These are phyloP conservation scores for Gracilaria gracilis DNA, from an alignment of 23 red algal species.

Conservation along the genomic window DNA sequence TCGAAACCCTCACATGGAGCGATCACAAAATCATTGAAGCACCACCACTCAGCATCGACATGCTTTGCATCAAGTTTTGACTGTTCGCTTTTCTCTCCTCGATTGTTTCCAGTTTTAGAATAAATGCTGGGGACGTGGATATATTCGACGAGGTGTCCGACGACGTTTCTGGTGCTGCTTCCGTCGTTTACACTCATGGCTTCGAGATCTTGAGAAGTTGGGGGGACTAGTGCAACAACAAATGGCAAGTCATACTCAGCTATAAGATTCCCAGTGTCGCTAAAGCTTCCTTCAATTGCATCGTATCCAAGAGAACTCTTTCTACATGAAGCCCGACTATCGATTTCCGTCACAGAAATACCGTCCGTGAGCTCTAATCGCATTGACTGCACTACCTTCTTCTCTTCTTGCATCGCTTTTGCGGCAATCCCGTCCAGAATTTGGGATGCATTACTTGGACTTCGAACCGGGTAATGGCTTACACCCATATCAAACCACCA, in stretches of 20 bases:
- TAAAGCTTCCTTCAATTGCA: conserved; percentile 1
- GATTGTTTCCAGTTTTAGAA: conserved; percentile 4
- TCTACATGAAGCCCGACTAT: neutral
- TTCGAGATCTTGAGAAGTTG: conserved; percentile 2
- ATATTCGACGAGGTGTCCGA: conserved; percentile 65
- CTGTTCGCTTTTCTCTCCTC: neutral
- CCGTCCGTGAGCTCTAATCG: conserved; percentile 54
- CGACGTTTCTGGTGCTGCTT: conserved; percentile 25
- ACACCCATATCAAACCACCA: conserved; percentile 63
- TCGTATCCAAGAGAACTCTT: neutral
- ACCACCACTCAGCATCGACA: conserved; percentile 78
- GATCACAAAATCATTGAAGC: conserved; percentile 97
- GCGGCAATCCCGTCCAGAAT: conserved; percentile 12
- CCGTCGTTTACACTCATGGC: conserved; percentile 10
- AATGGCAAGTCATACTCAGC: conserved; percentile 78
- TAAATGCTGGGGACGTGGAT: conserved; percentile 55
- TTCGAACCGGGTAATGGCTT: neutral
- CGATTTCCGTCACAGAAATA: conserved; percentile 41
- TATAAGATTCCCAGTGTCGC: conserved; percentile 35
- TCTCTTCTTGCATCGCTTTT: conserved; percentile 35
- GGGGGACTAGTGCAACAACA: conserved; percentile 64
- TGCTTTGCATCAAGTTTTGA: neutral
- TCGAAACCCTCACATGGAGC: conserved; percentile 60
- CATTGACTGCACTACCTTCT: conserved; percentile 59
- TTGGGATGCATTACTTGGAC: neutral